Evolutionary conservation across 306 rosid species (phyloP).

Genomic region (Dalbergia cochinchinensis): DNA sequence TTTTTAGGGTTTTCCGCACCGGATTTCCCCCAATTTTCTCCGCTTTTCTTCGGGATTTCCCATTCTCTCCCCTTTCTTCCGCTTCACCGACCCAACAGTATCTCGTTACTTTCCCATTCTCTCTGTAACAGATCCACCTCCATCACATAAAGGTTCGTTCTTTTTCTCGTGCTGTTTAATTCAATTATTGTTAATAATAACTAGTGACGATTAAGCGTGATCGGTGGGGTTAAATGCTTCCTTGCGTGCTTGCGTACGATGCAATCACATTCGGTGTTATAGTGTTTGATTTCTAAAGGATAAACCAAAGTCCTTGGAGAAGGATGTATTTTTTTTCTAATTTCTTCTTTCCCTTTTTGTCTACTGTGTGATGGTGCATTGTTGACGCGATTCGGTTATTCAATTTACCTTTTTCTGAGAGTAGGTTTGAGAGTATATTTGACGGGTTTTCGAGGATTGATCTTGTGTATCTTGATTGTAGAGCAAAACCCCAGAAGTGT

Average conservation of each 20-base stretch:
- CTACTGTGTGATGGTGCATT: conserved; percentile 14
- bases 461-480: conserved; percentile 37
- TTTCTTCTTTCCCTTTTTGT: not conserved
- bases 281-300: not conserved
- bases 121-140: conserved; percentile 8
- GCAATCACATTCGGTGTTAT: conserved; percentile 25
- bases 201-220: conserved; percentile 2
- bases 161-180: conserved; percentile 12
- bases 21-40: conserved; percentile 39
- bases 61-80: not conserved
- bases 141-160: not conserved
- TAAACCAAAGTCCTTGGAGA: not conserved
- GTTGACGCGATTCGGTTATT: not conserved
- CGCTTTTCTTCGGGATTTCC: conserved; percentile 32
- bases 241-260: not conserved
- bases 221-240: conserved; percentile 11
- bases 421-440: conserved; percentile 11
- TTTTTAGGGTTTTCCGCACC: conserved; percentile 71
- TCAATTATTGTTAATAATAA: not conserved
- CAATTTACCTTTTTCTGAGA: conserved; percentile 8
- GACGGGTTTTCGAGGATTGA: conserved; percentile 26
- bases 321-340: not conserved
- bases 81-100: not conserved
- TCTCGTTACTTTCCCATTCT: conserved; percentile 19
- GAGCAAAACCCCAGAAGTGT: conserved; percentile 41